Evolutionary conservation across 2,329 filamentous ascomycete species (phyloP).

Genomic region (Blumeria graminis): DNA sequence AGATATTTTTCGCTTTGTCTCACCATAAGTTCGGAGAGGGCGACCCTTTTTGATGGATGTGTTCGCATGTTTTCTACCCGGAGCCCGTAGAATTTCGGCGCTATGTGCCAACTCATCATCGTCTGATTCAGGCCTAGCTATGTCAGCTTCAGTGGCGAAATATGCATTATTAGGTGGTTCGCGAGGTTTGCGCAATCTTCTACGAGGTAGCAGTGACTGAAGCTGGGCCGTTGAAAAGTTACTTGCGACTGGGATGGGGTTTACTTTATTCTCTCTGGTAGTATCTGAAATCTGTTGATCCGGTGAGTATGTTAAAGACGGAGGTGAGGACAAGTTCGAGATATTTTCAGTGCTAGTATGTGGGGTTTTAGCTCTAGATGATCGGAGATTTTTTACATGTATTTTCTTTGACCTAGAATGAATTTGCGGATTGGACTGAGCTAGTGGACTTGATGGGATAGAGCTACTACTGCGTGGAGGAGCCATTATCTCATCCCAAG

Average conservation of each 20-base stretch:
- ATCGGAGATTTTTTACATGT: constrained; percentile 7
- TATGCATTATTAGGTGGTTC: constrained; percentile 19
- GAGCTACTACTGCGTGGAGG: constrained; percentile 15
- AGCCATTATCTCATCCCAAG: constrained; percentile 14
- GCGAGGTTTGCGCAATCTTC: constrained; percentile 11
- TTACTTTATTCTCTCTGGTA: constrained; percentile 1
- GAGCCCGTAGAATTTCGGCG: background rate
- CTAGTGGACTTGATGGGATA: constrained; percentile 2
- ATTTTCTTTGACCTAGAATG: background rate
- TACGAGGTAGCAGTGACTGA: constrained; percentile 16
- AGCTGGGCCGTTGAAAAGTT: constrained; percentile 5
- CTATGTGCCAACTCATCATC: constrained; percentile 30
- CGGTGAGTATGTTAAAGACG: constrained; percentile 41
- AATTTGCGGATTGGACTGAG: constrained; percentile 7
- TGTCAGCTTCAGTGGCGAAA: constrained; percentile 22
- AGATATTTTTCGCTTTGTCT: constrained; percentile 14
- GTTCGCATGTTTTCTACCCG: constrained; percentile 5
- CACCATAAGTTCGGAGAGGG: background rate
- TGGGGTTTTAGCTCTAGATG: constrained; percentile 11
- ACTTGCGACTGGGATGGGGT: background rate
- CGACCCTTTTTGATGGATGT: background rate
- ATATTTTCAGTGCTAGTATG: constrained; percentile 8
- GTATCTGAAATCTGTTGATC: constrained; percentile 17
- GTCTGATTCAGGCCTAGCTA: constrained; percentile 24
- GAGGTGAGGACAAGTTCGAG: constrained; percentile 28